These are phyloP conservation scores for Mortierella sp. DNA, from an alignment of 371 early-diverging fungal species.

Conservation along the genomic window DNA sequence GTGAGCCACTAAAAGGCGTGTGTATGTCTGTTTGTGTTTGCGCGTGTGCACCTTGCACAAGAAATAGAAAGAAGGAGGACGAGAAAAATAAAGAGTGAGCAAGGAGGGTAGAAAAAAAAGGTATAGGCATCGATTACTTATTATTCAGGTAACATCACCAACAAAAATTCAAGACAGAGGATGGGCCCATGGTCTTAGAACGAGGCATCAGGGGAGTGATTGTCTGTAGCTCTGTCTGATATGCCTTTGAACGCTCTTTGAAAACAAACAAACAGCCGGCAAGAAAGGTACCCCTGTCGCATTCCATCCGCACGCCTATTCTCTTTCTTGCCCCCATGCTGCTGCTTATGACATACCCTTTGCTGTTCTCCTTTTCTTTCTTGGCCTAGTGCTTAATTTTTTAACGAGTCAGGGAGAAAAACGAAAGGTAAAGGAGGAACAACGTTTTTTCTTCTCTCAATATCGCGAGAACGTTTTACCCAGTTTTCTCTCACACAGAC, in stretches of 20 bases:
- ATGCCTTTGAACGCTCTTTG: not conserved
- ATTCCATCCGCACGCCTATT: not conserved
- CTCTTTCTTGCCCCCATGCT: not conserved
- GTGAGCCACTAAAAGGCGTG: not conserved
- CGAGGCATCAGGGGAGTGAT: not conserved
- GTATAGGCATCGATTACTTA: too few relatives aligned
- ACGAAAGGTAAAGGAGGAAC: not conserved
- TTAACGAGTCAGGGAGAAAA: not conserved
- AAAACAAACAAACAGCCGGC: not conserved
- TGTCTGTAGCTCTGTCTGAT: not conserved
- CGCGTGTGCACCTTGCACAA: not conserved
- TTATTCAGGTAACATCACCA: too few relatives aligned
- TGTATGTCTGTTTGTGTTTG: not conserved
- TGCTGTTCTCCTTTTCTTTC: not conserved
- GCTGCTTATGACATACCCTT: not conserved
- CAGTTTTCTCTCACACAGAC: not conserved
- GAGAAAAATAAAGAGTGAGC: not conserved
- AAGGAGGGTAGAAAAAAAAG: not conserved
- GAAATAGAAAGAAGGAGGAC: not conserved
- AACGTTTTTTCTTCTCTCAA: not conserved
- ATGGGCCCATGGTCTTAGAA: slow-evolving; percentile 1
- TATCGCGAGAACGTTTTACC: not conserved
- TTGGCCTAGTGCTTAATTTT: not conserved
- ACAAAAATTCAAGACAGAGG: not conserved
- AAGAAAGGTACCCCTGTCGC: not conserved